These are phyloP conservation scores for Suhomyces vadensis DNA, from an alignment of 805 yeast genomes.

Conservation along the genomic window DNA sequence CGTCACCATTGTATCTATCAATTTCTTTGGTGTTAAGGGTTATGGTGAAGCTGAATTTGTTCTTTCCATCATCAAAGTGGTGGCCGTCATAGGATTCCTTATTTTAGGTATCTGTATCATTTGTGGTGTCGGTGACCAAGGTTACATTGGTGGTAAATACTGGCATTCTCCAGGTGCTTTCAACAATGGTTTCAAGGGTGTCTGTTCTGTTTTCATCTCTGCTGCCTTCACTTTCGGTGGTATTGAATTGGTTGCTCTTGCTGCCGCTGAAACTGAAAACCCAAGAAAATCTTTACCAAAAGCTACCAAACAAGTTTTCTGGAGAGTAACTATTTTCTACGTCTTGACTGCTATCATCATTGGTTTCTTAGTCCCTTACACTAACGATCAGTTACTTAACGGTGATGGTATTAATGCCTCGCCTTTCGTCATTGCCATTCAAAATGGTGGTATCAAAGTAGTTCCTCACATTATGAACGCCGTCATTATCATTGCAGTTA, in stretches of 20 bases:
- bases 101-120: slow-evolving; percentile 32
- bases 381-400: slow-evolving; percentile 46
- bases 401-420: slow-evolving; percentile 63
- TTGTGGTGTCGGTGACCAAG: slow-evolving; percentile 30
- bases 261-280: slow-evolving; percentile 57
- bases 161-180: slow-evolving; percentile 26
- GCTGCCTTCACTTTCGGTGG: slow-evolving; percentile 66
- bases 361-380: slow-evolving; percentile 51
- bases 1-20: slow-evolving; percentile 32
- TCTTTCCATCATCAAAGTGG: slow-evolving; percentile 26
- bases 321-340: slow-evolving; percentile 54
- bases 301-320: slow-evolving; percentile 56
- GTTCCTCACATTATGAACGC: slow-evolving; percentile 75
- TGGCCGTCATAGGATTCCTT: slow-evolving; percentile 31
- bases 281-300: slow-evolving; percentile 58
- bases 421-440: slow-evolving; percentile 74
- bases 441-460: slow-evolving; percentile 59
- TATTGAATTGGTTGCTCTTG: slow-evolving; percentile 58
- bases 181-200: slow-evolving; percentile 25
- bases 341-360: slow-evolving; percentile 26
- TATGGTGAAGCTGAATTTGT: slow-evolving; percentile 32
- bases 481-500: slow-evolving; percentile 68
- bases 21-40: slow-evolving; percentile 38
- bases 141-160: slow-evolving; percentile 22
- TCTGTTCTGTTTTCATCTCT: slow-evolving; percentile 40